Evolutionary conservation across 176 grass and related monocot genomes (phyloP), one percentile per base, ranked within the genome.

Genomic region (Chrysopogon serrulatus): DNA sequence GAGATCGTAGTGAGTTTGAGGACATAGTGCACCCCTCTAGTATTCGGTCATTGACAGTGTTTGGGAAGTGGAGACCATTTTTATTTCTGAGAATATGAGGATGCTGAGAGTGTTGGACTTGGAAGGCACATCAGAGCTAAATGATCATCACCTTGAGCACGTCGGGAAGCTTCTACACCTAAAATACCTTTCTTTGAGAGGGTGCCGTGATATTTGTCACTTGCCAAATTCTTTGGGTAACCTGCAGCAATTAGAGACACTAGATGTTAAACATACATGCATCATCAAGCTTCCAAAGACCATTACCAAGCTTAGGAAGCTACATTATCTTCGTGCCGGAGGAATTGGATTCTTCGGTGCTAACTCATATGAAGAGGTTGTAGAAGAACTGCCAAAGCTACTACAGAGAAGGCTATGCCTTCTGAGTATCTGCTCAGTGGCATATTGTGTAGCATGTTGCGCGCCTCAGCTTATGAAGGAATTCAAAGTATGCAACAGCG

Each of bases 101-200:
- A 5, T 82, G 57, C 10, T 87, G 17, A 31, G 78, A 30, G 79
- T 87, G 3, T 6, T 87, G 31, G 78, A 87, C 43, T 21, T 87
- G 65, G 69, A 87, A 74, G 42, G 18, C 4, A 39, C 37, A 5
- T 5, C 37, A 39, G 37, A 5, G 4, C 37, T 39, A 39, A 5
- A 5, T 39, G 37, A 39, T 39, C 37, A 39, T 39, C 37, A 39
- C 37, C 37, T 39, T 2, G 7, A 39, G 37, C 4, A 74, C 28
- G 40, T 0, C 21, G 1, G 18, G 27, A 39, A 82, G 30, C 54
- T 87, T 17, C 23, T 62, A n/a, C 78, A 65, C 18, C 35, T 87
- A 31, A 82, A 82, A 39, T 76, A 67, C 43, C 27, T 87, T 17
- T 79, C 57, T 57, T 28, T 82, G 1, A 48, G 69, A 16, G 12